phyloP scores from a whole-genome alignment of 2,329 filamentous ascomycete species.

The Microascus cirrosus region DNA sequence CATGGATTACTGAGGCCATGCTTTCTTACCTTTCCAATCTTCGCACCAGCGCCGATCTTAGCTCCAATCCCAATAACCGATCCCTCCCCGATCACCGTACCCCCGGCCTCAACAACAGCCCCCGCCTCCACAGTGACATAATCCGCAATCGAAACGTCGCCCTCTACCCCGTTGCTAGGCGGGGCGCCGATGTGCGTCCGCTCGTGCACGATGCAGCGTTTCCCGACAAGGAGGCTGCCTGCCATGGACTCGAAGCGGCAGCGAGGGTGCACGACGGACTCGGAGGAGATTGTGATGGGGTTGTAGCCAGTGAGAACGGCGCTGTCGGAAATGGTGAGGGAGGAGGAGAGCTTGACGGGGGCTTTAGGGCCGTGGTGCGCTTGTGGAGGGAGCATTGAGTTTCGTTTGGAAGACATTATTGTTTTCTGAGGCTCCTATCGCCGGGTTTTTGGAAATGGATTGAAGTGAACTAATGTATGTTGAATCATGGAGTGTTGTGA shows the following conservation, averaged over 20 bases:
- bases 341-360: constrained; percentile 49
- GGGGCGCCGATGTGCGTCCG: constrained; percentile 41
- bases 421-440: not conserved
- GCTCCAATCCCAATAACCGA: constrained; percentile 48
- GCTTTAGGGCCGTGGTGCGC: constrained; percentile 45
- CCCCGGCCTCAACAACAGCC: constrained; percentile 49
- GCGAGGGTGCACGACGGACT: constrained; percentile 79
- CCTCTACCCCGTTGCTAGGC: constrained; percentile 14
- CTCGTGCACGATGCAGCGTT: constrained; percentile 75
- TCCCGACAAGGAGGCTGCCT: constrained; percentile 70
- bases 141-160: constrained; percentile 47
- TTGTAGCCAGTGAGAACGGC: constrained; percentile 59
- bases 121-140: constrained; percentile 52
- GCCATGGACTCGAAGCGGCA: constrained; percentile 66
- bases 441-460: not conserved
- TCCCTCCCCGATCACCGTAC: constrained; percentile 50
- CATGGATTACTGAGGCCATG: too few species aligned
- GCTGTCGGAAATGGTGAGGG: constrained; percentile 50
- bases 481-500: not conserved
- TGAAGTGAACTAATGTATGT: not conserved
- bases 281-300: constrained; percentile 65
- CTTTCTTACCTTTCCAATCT: constrained; percentile 48
- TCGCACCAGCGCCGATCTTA: constrained; percentile 47
- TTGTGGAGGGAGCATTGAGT: constrained; percentile 43
- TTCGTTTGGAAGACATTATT: constrained; percentile 37